phyloP scores from a whole-genome alignment of 306 rosid species.

The Lathyrus oleraceus region DNA sequence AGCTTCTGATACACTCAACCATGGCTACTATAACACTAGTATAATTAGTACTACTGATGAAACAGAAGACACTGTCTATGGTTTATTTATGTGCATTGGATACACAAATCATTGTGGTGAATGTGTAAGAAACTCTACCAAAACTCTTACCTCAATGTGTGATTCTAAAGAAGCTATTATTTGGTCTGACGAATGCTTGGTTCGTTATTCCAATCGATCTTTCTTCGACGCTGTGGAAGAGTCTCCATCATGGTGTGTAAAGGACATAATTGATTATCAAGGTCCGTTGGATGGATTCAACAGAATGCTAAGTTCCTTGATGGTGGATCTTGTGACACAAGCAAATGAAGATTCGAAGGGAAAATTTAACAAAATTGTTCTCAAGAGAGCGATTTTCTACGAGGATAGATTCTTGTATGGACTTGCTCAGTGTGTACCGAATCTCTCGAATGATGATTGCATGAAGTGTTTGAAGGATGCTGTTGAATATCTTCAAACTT shows the following conservation, averaged over 20 bases:
- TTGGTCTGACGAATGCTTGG: constrained; percentile 32
- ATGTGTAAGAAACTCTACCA: constrained; percentile 24
- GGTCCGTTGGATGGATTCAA: constrained; percentile 13
- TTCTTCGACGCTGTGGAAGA: constrained; percentile 18
- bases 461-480: constrained; percentile 28
- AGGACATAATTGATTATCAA: constrained; percentile 2
- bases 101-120: constrained; percentile 18
- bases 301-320: constrained; percentile 4
- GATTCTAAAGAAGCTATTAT: constrained; percentile 31
- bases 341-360: neutral
- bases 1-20: constrained; percentile 7
- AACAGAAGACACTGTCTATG: constrained; percentile 16
- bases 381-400: neutral
- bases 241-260: constrained; percentile 21
- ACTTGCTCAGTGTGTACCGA: constrained; percentile 35
- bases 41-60: neutral
- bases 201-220: constrained; percentile 26
- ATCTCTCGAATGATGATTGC: constrained; percentile 27
- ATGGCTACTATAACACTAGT: constrained; percentile 11
- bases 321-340: constrained; percentile 23
- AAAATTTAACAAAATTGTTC: constrained; percentile 5
- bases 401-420: constrained; percentile 25
- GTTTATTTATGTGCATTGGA: constrained; percentile 36
- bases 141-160: constrained; percentile 24
- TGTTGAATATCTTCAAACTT: constrained; percentile 13